These are phyloP conservation scores for Verbena officinalis DNA, from an alignment of 257 asterid species.

Conservation along the genomic window DNA sequence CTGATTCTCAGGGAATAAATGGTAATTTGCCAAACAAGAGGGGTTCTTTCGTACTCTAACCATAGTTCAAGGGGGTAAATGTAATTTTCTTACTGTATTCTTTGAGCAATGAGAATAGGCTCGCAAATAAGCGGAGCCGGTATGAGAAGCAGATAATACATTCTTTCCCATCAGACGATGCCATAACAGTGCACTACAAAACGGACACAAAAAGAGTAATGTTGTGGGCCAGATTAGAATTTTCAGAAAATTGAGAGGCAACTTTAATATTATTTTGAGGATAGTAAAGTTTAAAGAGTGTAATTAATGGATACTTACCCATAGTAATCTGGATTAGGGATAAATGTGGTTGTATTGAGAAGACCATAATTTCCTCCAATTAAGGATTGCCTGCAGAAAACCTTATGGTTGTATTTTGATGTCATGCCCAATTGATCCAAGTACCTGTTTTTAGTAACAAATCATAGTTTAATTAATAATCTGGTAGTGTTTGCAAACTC, in stretches of 20 bases:
- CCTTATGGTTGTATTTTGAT: constrained; percentile 74
- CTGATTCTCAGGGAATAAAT: no score
- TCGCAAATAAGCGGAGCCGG: constrained; percentile 60
- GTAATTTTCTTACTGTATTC: constrained; percentile 42
- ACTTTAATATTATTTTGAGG: no score
- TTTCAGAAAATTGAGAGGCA: no score
- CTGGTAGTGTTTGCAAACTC: no score
- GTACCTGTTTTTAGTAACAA: constrained; percentile 49
- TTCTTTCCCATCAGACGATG: constrained; percentile 75
- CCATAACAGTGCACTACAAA: constrained; percentile 72
- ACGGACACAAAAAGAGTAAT: background rate
- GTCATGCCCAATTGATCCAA: constrained; percentile 95
- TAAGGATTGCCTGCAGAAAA: constrained; percentile 80
- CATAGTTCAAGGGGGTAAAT: no score
- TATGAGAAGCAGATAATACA: constrained; percentile 60
- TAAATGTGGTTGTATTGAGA: constrained; percentile 62
- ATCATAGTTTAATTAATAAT: no score
- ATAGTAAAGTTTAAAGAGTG: background rate
- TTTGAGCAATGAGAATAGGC: constrained; percentile 80
- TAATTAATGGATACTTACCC: constrained; percentile 46
- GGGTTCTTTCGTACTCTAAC: no score
- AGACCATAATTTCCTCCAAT: constrained; percentile 88
- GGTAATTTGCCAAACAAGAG: no score
- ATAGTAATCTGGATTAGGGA: constrained; percentile 90
- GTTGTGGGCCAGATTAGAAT: no score